These are phyloP conservation scores for Babesia bigemina DNA, from an alignment of 169 alveolate species.

Conservation along the genomic window DNA sequence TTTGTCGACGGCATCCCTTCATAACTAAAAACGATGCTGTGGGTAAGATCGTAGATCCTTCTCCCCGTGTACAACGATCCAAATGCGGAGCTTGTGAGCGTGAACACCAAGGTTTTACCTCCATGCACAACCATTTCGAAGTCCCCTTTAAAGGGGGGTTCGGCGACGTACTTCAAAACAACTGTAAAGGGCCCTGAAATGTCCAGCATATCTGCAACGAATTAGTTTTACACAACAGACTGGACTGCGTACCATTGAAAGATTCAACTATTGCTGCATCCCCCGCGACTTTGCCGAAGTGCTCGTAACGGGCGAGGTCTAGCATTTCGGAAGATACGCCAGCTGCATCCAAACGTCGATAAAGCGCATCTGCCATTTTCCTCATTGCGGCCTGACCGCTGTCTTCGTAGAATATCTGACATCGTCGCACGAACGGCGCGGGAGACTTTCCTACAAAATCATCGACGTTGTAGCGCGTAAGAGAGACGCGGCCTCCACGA, in stretches of 20 bases:
- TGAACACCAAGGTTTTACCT: constrained; percentile 27
- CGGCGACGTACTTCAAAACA: constrained; percentile 8
- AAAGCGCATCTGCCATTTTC: constrained; percentile 2
- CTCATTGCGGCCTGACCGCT: background rate
- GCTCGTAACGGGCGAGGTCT: background rate
- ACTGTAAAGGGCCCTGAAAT: constrained; percentile 8
- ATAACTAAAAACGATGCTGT: constrained; percentile 15
- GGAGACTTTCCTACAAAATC: background rate
- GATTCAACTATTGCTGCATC: background rate
- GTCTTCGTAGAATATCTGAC: constrained; percentile 16
- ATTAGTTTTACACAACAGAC: background rate
- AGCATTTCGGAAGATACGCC: constrained; percentile 3
- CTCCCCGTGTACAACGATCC: background rate
- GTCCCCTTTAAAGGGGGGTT: constrained; percentile 6
- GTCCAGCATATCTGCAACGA: constrained; percentile 24
- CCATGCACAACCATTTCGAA: constrained; percentile 42
- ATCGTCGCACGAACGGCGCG: constrained; percentile 7
- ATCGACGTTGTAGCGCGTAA: constrained; percentile 7
- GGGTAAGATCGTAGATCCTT: constrained; percentile 24
- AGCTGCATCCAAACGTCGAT: background rate
- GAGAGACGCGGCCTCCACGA: constrained; percentile 5
- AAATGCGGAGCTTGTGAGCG: background rate
- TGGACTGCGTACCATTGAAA: background rate
- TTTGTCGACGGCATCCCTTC: constrained; percentile 36
- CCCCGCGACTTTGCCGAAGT: background rate